phyloP scores from a whole-genome alignment of 1,139 yeast species.

The Candida neerlandica region DNA sequence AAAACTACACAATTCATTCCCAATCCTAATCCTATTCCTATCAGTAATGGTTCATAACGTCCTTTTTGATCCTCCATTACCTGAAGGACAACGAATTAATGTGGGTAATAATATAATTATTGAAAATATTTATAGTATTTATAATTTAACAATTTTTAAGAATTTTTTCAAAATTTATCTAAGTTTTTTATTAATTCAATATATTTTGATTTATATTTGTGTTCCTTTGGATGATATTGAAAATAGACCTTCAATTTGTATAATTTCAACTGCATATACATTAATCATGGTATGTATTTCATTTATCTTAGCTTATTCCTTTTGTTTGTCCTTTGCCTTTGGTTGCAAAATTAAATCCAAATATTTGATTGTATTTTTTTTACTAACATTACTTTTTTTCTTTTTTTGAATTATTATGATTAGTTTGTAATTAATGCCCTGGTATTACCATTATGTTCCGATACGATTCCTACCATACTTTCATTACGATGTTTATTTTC shows the following conservation, averaged over 20 bases:
- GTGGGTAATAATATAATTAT: constrained; percentile 22
- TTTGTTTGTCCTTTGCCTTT: constrained; percentile 1
- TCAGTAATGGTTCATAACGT: constrained; percentile 22
- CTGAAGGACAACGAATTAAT: constrained; percentile 25
- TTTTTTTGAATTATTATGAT: background rate
- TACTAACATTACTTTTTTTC: constrained; percentile 10
- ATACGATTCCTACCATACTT: constrained; percentile 22
- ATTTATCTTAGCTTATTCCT: background rate
- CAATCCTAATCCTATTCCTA: no score
- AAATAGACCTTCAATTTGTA: constrained; percentile 37
- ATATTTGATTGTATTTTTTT: constrained; percentile 1
- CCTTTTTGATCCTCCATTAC: constrained; percentile 23
- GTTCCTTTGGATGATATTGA: constrained; percentile 48
- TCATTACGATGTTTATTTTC: constrained; percentile 20
- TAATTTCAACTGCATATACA: constrained; percentile 31
- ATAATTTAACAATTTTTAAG: constrained; percentile 20
- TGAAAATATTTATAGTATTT: constrained; percentile 26
- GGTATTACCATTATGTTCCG: constrained; percentile 24
- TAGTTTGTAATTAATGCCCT: constrained; percentile 30
- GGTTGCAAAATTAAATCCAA: no score
- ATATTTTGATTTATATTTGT: constrained; percentile 39
- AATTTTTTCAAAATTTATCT: constrained; percentile 30
- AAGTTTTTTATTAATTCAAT: constrained; percentile 36
- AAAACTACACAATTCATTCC: no score
- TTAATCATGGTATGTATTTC: constrained; percentile 30